Evolutionary conservation across 1,284 basidiomycete species (phyloP), one percentile per base, ranked within the genome.

Genomic region (Tylopilus sp.): DNA sequence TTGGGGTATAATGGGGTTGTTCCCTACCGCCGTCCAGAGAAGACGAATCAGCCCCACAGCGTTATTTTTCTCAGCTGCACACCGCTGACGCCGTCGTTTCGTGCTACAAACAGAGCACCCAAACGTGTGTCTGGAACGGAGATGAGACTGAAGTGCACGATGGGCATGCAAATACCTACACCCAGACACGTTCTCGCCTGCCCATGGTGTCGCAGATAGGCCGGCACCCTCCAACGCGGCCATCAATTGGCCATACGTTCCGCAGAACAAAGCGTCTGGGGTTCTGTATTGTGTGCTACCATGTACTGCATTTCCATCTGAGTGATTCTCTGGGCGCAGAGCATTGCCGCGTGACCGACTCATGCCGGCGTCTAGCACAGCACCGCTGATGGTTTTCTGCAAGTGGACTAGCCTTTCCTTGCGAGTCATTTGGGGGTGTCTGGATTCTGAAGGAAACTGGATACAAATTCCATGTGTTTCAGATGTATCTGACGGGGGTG

Each of bases 201-300:
- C 52, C 48, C 71, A 78, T 7, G 69, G 69, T n/a, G 63, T 66
- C 16, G 68, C 65, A 37, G 64, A 66, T 50, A 77, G 63, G 41
- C 76, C 74, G 1, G 73, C 75, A 12, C 56, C 63, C 41, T 69
- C 60, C 34, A 77, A 63, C 12, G 76, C 75, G 29, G 64, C 54
- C 61, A 71, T 70, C 50, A 78, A 61, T 62, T 77, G 76, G 10
- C 76, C 74, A 55, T 75, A 78, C 28, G 76, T 77, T 31, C 75
- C 75, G 30, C 69, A 69, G 58, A 73, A 78, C 45, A 78, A 58
- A 9, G 69, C 59, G 34, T 67, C 53, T 15, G 55, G 16, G 3
- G 53, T 46, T 42, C 52, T 55, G 57, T 64, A 28, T 55, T 47
- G 56, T 58, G 45, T 41, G 56, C 55, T 46, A 38, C 25, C 28